Percentiles rank a stretch among this genome's conserved stretches.
These are phyloP conservation scores for Endotrypanum monterogeii DNA, from an alignment of 208 protist species.

Conservation along the genomic window DNA sequence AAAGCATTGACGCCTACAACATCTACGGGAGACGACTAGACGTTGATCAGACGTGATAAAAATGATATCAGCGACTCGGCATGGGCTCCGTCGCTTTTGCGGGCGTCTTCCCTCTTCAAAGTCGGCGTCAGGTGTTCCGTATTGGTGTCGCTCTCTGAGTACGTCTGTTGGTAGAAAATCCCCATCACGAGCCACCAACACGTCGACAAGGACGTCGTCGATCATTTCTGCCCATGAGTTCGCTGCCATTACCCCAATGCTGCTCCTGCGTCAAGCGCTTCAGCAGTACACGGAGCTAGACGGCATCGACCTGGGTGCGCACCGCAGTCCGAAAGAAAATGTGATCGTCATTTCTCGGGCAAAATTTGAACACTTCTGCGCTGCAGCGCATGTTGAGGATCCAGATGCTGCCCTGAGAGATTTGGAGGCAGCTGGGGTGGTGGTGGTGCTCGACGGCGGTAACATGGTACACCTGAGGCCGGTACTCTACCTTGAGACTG, in stretches of 20 bases:
- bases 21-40: neutral
- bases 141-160: neutral
- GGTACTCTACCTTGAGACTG: conserved; percentile 50
- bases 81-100: neutral
- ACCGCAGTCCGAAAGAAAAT: conserved; percentile 15
- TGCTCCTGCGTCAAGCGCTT: conserved; percentile 59
- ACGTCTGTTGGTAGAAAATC: neutral
- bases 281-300: conserved; percentile 46
- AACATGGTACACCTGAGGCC: conserved; percentile 62
- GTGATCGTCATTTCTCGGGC: conserved; percentile 54
- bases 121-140: neutral
- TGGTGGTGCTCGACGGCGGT: conserved; percentile 58
- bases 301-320: conserved; percentile 18
- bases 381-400: conserved; percentile 51
- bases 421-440: conserved; percentile 50
- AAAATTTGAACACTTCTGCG: conserved; percentile 60
- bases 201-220: neutral
- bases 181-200: neutral
- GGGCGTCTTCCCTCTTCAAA: neutral
- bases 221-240: conserved; percentile 33
- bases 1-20: too few species aligned
- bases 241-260: conserved; percentile 42
- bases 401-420: conserved; percentile 39
- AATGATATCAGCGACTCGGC: neutral
- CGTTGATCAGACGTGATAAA: neutral